Conservation (phyloP, 441 rosid genomes). For the Arabidopsis hybrid region DNA sequence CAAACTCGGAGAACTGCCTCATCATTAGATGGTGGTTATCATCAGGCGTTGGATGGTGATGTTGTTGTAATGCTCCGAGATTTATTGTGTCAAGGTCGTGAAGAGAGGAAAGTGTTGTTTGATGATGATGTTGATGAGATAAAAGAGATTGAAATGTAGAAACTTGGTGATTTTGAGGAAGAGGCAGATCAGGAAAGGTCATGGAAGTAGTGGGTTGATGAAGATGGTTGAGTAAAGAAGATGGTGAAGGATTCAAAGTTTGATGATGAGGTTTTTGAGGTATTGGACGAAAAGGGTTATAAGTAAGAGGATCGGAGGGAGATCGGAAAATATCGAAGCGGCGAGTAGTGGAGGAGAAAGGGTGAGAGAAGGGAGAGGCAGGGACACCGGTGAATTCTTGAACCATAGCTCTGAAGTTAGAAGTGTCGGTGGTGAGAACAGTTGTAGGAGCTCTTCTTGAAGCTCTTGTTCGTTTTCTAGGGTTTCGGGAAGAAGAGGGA, state of each 20-base stretch:
- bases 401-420: slow-evolving; percentile 93
- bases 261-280: slow-evolving; percentile 60
- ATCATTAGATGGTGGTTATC: slow-evolving; percentile 50
- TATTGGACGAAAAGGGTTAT: slow-evolving; percentile 62
- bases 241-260: slow-evolving; percentile 45
- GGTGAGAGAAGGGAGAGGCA: slow-evolving; percentile 71
- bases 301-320: slow-evolving; percentile 34
- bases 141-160: slow-evolving; percentile 64
- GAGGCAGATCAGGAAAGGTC: slow-evolving; percentile 50
- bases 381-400: slow-evolving; percentile 97
- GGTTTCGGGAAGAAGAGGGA: slow-evolving; percentile 51
- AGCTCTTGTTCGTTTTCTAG: slow-evolving; percentile 87
- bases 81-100: slow-evolving; percentile 48
- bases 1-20: slow-evolving; percentile 57
- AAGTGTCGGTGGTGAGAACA: slow-evolving; percentile 84
- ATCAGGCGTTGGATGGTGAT: slow-evolving; percentile 33
- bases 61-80: slow-evolving; percentile 47
- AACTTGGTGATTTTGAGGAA: slow-evolving; percentile 40
- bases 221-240: slow-evolving; percentile 23
- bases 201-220: slow-evolving; percentile 35
- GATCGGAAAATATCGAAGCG: slow-evolving; percentile 75
- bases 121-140: slow-evolving; percentile 43
- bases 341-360: slow-evolving; percentile 65
- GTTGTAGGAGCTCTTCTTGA: slow-evolving; percentile 93
- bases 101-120: slow-evolving; percentile 39